Conservation (phyloP, 495 filamentous ascomycete genomes). For the Lasiosphaeria hispida region DNA sequence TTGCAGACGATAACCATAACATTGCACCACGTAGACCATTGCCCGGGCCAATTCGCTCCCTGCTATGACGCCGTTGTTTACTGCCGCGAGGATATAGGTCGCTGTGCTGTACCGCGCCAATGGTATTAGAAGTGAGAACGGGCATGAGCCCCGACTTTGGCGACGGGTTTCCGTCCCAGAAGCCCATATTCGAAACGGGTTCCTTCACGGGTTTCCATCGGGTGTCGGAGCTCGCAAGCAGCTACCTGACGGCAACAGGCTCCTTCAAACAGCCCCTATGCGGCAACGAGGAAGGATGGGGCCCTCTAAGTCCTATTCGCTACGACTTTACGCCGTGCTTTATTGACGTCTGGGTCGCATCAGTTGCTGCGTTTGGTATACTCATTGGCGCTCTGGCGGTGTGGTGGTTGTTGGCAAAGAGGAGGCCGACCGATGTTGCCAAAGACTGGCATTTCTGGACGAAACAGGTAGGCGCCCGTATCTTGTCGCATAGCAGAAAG, state of each 20-base stretch:
- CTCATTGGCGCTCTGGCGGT: slow-evolving; percentile 72
- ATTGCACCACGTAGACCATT: too few relatives aligned
- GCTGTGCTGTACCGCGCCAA: slow-evolving; percentile 20
- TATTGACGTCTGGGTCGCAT: slow-evolving; percentile 77
- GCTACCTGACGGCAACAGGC: slow-evolving; percentile 45
- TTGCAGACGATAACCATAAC: background rate
- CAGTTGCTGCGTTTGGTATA: slow-evolving; percentile 74
- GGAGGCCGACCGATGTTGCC: slow-evolving; percentile 62
- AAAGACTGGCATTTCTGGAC: slow-evolving; percentile 96
- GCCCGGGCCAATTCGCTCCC: background rate
- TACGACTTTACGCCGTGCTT: slow-evolving; percentile 98
- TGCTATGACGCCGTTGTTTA: slow-evolving; percentile 27
- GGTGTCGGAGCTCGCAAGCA: slow-evolving; percentile 36
- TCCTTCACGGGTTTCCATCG: slow-evolving; percentile 52
- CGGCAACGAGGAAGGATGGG: slow-evolving; percentile 89
- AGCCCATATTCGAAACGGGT: slow-evolving; percentile 48
- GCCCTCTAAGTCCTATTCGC: slow-evolving; percentile 75
- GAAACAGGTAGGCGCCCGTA: slow-evolving; percentile 66
- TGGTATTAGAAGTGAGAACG: slow-evolving; percentile 8
- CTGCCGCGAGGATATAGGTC: slow-evolving; percentile 19
- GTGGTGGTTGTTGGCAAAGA: slow-evolving; percentile 59
- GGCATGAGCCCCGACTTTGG: slow-evolving; percentile 15
- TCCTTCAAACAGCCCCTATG: slow-evolving; percentile 67
- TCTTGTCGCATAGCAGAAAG: background rate
- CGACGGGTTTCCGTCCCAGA: slow-evolving; percentile 34